phyloP scores from a whole-genome alignment of 2,329 filamentous ascomycete species.

The Phaeosphaeria sp. region DNA sequence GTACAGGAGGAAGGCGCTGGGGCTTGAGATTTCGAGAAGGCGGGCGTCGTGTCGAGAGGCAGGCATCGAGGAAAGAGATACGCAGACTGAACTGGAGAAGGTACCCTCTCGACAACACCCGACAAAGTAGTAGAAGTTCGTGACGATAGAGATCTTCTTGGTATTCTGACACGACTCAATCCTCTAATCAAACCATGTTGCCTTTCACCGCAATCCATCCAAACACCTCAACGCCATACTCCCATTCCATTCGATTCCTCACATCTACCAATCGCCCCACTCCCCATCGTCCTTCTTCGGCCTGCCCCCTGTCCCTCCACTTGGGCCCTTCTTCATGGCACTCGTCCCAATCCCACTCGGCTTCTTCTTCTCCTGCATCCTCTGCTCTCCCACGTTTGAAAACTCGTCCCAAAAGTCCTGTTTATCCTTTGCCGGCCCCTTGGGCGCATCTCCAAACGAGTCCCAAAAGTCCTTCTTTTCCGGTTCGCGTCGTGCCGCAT shows the following conservation, averaged over 20 bases:
- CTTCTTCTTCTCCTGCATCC: slow-evolving; percentile 40
- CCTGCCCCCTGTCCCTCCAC: slow-evolving; percentile 22
- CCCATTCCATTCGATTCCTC: neutral
- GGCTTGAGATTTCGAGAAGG: too few relatives aligned
- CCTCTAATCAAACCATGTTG: too few relatives aligned
- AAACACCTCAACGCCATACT: slow-evolving; percentile 4
- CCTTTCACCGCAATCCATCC: neutral
- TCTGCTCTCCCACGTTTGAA: slow-evolving; percentile 39
- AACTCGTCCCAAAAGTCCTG: slow-evolving; percentile 62
- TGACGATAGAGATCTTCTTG: neutral
- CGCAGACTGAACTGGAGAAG: too few relatives aligned
- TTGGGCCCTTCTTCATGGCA: slow-evolving; percentile 63
- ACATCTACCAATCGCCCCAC: slow-evolving; percentile 61
- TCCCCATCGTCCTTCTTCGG: slow-evolving; percentile 58
- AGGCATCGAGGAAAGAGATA: too few relatives aligned
- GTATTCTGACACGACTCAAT: neutral
- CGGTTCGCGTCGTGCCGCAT: slow-evolving; percentile 51
- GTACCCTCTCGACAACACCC: too few relatives aligned
- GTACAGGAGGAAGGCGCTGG: neutral
- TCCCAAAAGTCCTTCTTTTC: slow-evolving; percentile 67
- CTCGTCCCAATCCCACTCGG: slow-evolving; percentile 66
- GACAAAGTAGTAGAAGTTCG: too few relatives aligned
- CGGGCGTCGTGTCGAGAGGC: too few relatives aligned
- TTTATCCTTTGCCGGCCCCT: slow-evolving; percentile 56
- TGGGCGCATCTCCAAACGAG: slow-evolving; percentile 72